Percentiles rank a stretch among this genome's conserved stretches.
Conservation (phyloP, 2,329 filamentous ascomycete genomes). For the Aspergillus cejpii region DNA sequence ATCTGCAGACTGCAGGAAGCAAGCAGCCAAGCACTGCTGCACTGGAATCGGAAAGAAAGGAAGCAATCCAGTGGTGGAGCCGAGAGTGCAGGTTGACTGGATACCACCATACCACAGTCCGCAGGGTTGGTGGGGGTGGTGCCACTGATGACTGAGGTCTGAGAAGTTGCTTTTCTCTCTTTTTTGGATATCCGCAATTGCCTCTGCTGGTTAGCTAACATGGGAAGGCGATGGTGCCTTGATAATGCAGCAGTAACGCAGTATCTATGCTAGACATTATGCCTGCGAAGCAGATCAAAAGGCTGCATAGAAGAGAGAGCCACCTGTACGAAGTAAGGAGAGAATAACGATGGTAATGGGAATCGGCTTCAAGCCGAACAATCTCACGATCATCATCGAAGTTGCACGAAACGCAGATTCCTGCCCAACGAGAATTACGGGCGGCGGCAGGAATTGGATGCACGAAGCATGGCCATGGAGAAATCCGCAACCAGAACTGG, state of each 20-base stretch:
- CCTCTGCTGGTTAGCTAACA: background rate
- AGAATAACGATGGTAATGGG: background rate
- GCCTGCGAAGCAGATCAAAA: background rate
- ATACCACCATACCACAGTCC: too few species aligned
- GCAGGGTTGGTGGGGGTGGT: slow-evolving; percentile 22
- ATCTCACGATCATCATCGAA: background rate
- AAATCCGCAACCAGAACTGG: slow-evolving; percentile 16
- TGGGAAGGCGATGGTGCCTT: background rate
- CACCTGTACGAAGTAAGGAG: too few species aligned
- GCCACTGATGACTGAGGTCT: slow-evolving; percentile 20
- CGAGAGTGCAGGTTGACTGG: slow-evolving; percentile 15
- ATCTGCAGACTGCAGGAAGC: slow-evolving; percentile 26
- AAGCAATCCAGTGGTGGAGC: slow-evolving; percentile 9
- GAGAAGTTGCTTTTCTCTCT: slow-evolving; percentile 10
- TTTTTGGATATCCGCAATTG: slow-evolving; percentile 3
- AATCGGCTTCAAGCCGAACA: background rate
- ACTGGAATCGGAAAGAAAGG: slow-evolving; percentile 22
- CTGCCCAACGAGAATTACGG: slow-evolving; percentile 24
- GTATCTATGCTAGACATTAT: background rate
- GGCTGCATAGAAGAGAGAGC: background rate
- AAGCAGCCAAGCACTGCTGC: too few species aligned
- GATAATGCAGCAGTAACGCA: background rate
- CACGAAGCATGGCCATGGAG: slow-evolving; percentile 18
- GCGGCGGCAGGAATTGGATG: slow-evolving; percentile 19
- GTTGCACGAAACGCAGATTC: slow-evolving; percentile 18